Conservation (phyloP, 2,329 filamentous ascomycete genomes). For the Immersiporthe knoxdaviesiana region DNA sequence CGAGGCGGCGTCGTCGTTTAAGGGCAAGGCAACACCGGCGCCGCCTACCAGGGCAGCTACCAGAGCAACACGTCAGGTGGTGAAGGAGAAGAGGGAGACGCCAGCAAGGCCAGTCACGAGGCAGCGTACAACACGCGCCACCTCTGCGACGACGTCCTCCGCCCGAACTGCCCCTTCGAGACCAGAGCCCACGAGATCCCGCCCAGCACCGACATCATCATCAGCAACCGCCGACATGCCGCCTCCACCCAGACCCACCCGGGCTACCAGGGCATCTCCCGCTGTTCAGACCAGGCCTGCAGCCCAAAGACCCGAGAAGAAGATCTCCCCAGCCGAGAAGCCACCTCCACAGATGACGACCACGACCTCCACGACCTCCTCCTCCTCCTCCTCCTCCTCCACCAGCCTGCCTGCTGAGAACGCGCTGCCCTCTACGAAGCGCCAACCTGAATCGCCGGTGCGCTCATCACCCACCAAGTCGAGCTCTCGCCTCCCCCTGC, state of each 20-base stretch:
- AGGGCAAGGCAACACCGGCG: conserved; percentile 16
- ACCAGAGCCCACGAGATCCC: conserved; percentile 16
- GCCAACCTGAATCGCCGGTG: conserved; percentile 28
- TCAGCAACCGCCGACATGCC: conserved; percentile 24
- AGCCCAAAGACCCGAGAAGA: not conserved
- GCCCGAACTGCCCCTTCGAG: conserved; percentile 18
- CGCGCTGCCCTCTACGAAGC: conserved; percentile 7
- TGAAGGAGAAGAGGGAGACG: conserved; percentile 12
- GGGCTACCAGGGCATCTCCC: conserved; percentile 16
- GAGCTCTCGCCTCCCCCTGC: conserved; percentile 41
- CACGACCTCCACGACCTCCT: conserved; percentile 18
- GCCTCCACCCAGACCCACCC: conserved; percentile 23
- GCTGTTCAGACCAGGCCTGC: conserved; percentile 1
- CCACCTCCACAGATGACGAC: conserved; percentile 31
- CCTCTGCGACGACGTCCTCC: conserved; percentile 17
- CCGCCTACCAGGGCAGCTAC: conserved; percentile 15
- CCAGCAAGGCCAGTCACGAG: conserved; percentile 17
- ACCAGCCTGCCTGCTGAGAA: conserved; percentile 10
- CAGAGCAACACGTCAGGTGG: conserved; percentile 1
- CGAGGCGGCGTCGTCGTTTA: not conserved
- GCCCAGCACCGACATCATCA: conserved; percentile 1
- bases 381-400: no score
- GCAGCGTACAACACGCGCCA: conserved; percentile 23
- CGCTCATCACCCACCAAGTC: conserved; percentile 35
- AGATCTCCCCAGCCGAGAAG: conserved; percentile 10